These are phyloP conservation scores for Chernovozyma aurita DNA, from an alignment of 1,139 yeast genomes.

Conservation along the genomic window DNA sequence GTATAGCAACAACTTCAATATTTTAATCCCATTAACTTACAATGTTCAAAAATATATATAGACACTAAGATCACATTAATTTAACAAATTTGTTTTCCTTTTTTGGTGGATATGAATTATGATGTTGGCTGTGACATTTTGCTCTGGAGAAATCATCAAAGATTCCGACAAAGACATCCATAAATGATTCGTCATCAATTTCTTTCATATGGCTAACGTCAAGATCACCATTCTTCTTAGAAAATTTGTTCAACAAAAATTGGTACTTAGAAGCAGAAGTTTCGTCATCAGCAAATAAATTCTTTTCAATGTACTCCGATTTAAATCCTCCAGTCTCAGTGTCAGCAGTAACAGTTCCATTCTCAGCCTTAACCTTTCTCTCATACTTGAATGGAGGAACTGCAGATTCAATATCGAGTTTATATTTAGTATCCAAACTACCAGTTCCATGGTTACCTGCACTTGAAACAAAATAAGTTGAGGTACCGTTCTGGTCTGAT, in stretches of 20 bases:
- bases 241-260: neutral
- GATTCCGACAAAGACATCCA: neutral
- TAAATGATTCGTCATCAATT: neutral
- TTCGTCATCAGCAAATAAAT: neutral
- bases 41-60: too few species aligned
- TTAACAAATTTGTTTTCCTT: neutral
- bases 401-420: slow-evolving; percentile 24
- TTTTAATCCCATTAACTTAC: too few species aligned
- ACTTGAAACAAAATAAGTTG: slow-evolving; percentile 40
- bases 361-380: slow-evolving; percentile 39
- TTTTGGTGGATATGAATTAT: neutral
- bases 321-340: slow-evolving; percentile 1
- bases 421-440: slow-evolving; percentile 32
- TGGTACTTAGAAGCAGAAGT: neutral
- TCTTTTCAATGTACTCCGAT: neutral
- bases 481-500: slow-evolving; percentile 42
- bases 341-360: slow-evolving; percentile 32
- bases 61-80: neutral
- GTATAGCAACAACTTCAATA: too few species aligned
- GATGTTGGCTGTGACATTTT: neutral
- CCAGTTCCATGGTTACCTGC: slow-evolving; percentile 53
- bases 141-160: neutral
- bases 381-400: slow-evolving; percentile 24
- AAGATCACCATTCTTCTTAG: neutral
- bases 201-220: neutral